Evolutionary conservation across 106 monocot genomes (phyloP).

Genomic region (Acorus calamus): DNA sequence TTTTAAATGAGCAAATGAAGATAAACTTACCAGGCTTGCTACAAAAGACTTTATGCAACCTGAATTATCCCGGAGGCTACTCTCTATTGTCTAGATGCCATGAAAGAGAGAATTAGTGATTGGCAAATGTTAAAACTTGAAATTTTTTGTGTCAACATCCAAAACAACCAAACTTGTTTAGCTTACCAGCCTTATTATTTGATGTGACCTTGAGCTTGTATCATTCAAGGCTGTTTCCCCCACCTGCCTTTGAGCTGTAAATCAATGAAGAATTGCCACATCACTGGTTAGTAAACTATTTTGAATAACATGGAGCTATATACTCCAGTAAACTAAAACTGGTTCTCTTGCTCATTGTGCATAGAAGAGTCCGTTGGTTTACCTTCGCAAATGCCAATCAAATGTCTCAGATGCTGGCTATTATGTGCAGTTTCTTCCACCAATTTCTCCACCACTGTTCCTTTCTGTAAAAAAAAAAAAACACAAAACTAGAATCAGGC

Average conservation of each 20-base stretch:
- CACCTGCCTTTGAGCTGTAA: not conserved
- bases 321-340: too few relatives aligned
- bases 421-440: conserved; percentile 14
- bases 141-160: not conserved
- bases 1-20: not conserved
- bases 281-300: not conserved
- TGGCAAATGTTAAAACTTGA: too few relatives aligned
- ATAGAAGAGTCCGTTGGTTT: not conserved
- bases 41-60: conserved; percentile 79
- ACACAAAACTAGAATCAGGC: not conserved
- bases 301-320: too few relatives aligned
- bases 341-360: too few relatives aligned
- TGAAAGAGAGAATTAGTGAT: not conserved
- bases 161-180: not conserved
- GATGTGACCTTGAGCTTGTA: conserved; percentile 54
- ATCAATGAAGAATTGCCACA: not conserved
- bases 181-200: conserved; percentile 43
- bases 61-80: conserved; percentile 63
- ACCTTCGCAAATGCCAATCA: conserved; percentile 13
- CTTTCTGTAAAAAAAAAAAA: conserved; percentile 23
- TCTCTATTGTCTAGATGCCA: conserved; percentile 63
- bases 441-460: conserved; percentile 23
- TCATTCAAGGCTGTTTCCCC: conserved; percentile 13
- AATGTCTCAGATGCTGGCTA: conserved; percentile 14
- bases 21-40: not conserved